These are phyloP conservation scores for Talaromyces sp. DNA, from an alignment of 2,329 filamentous ascomycete genomes.

Conservation along the genomic window DNA sequence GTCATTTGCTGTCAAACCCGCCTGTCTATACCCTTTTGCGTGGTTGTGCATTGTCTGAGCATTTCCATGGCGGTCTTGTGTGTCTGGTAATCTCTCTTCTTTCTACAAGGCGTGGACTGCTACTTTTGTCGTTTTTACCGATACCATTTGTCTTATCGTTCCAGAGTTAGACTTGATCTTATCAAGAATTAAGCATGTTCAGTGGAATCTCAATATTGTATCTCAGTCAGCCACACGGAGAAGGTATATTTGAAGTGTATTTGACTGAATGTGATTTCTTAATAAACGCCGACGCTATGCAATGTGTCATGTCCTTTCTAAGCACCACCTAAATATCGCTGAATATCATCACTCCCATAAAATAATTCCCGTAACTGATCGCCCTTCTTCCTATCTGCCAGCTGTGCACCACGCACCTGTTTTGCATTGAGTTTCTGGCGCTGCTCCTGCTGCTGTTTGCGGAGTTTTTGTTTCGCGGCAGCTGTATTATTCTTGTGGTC, in stretches of 20 bases:
- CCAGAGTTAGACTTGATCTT: background rate
- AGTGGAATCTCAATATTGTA: background rate
- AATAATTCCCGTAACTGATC: slow-evolving; percentile 65
- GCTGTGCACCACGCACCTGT: slow-evolving; percentile 57
- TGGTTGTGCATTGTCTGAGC: slow-evolving; percentile 50
- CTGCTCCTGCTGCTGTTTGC: slow-evolving; percentile 38
- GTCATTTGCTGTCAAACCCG: background rate
- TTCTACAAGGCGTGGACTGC: background rate
- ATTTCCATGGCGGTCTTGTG: slow-evolving; percentile 38
- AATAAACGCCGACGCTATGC: background rate
- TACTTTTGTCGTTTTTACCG: slow-evolving; percentile 15
- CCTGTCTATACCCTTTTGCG: background rate
- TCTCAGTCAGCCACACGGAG: background rate
- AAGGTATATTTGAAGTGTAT: background rate
- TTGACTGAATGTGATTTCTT: background rate
- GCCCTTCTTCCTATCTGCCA: slow-evolving; percentile 57
- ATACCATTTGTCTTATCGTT: slow-evolving; percentile 25
- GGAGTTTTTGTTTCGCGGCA: slow-evolving; percentile 21
- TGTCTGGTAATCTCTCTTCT: background rate
- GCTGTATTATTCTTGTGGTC: slow-evolving; percentile 19
- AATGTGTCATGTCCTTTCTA: background rate
- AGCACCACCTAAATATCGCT: slow-evolving; percentile 60
- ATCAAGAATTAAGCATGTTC: background rate
- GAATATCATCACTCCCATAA: slow-evolving; percentile 68
- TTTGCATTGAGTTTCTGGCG: slow-evolving; percentile 61